Evolutionary conservation across 2,329 filamentous ascomycete species (phyloP).

Genomic region (Trichoderma koningii): DNA sequence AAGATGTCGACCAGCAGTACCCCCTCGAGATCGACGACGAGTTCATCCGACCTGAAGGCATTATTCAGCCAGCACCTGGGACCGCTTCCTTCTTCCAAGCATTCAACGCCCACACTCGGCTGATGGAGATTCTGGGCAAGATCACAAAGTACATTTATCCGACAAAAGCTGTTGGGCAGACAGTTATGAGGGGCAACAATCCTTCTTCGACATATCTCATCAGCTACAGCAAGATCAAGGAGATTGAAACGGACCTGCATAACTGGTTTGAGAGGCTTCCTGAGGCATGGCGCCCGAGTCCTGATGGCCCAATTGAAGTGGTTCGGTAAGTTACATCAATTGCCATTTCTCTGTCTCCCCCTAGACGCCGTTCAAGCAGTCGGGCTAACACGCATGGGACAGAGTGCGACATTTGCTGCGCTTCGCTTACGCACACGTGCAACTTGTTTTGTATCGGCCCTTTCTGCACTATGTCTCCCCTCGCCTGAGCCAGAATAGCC

Average conservation of each 20-base stretch:
- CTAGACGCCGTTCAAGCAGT: not conserved
- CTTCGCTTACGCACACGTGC: conserved; percentile 80
- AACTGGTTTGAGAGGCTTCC: conserved; percentile 70
- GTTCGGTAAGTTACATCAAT: conserved; percentile 62
- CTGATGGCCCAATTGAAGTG: conserved; percentile 72
- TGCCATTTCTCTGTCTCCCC: no score
- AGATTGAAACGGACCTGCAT: conserved; percentile 64
- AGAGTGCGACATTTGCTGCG: conserved; percentile 73
- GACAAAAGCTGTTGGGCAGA: conserved; percentile 57
- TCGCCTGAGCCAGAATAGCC: conserved; percentile 55
- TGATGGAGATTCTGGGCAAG: conserved; percentile 66
- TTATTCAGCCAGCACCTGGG: conserved; percentile 57
- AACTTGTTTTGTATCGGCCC: conserved; percentile 79
- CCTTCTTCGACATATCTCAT: conserved; percentile 60
- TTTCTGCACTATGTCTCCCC: conserved; percentile 82
- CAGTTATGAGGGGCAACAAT: conserved; percentile 45
- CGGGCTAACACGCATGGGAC: not conserved
- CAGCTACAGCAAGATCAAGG: conserved; percentile 63
- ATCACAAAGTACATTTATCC: conserved; percentile 68
- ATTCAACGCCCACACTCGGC: conserved; percentile 64
- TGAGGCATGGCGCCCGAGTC: conserved; percentile 73
- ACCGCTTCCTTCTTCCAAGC: conserved; percentile 63
- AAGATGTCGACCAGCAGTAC: conserved; percentile 68
- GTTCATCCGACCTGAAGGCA: conserved; percentile 62
- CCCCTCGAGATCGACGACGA: conserved; percentile 68